Base-by-base conservation (phyloP, 1,284 basidiomycete species). In the Puccinia coronata region DNA sequence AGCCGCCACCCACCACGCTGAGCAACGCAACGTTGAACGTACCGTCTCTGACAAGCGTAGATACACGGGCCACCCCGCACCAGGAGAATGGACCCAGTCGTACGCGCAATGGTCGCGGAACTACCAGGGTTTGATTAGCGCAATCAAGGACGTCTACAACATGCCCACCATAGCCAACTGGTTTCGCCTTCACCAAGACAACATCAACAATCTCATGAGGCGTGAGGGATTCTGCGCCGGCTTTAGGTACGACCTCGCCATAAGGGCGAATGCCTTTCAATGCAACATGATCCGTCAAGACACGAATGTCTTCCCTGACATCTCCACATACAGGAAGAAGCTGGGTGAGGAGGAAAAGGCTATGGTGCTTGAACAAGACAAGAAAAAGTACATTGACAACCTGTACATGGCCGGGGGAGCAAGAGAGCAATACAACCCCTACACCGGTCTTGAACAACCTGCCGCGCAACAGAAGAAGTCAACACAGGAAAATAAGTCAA, bases 41-140 rank as follows among this genome's bases (percentile, higher is more conserved):
- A 49, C 3, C 34, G 34, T 6, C 14, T 63, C 59, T 9, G 69
- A 71, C 23, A 53, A 55, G 8, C 9, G 25, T 16, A 31, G 39
- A 18, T 73, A 73, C 23, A 53, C 20, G 3, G 71, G 71, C 9
- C 23, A 57, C 51, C 31, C 49, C 0, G 20, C 6, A 9, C 71
- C 47, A 31, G 47, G 43, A 8, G 71, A 73, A 23, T 73, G 71
- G 71, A n/a, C 49, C 47, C 70, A 72, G 16, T 28, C 70, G 14
- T 39, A 20, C 34, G 47, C 53, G 23, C 8, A 72, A 12, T 72
- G 70, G 70, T 4, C 43, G 1, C 6, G 11, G 2, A 72, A 72
- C 28, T 23, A 53, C 28, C 25, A 55, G 14, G 14, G 3, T 16
- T 53, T 72, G 39, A 20, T 34, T 5, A 11, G 0, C 2, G 34